These are phyloP conservation scores for Mortierella hygrophila DNA, from an alignment of 192 early-diverging fungal species.

Conservation along the genomic window DNA sequence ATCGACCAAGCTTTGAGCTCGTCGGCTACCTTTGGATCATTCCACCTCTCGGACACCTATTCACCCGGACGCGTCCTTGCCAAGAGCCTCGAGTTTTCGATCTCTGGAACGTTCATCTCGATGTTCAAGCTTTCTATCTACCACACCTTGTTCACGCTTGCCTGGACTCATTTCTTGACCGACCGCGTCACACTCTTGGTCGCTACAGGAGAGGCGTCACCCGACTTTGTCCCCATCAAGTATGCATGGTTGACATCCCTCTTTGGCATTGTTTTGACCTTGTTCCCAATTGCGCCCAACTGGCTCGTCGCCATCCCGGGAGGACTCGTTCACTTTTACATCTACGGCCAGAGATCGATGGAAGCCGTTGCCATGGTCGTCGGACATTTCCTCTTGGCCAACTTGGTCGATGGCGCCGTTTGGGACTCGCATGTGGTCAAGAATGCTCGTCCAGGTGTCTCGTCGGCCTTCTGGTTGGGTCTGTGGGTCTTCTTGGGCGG, in stretches of 20 bases:
- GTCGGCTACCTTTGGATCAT: slow-evolving; percentile 24
- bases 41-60: slow-evolving; percentile 17
- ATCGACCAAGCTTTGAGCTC: slow-evolving; percentile 44
- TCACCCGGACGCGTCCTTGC: slow-evolving; percentile 43
- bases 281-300: slow-evolving; percentile 53
- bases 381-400: slow-evolving; percentile 29
- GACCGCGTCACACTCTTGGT: slow-evolving; percentile 8
- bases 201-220: slow-evolving; percentile 6
- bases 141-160: slow-evolving; percentile 42
- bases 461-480: slow-evolving; percentile 51
- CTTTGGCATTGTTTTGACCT: slow-evolving; percentile 30
- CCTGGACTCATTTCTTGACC: slow-evolving; percentile 32
- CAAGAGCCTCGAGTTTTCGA: slow-evolving; percentile 45
- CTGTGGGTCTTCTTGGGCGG: slow-evolving; percentile 51
- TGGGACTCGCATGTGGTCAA: slow-evolving; percentile 55
- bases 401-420: slow-evolving; percentile 40
- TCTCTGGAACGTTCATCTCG: slow-evolving; percentile 45
- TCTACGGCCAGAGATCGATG: slow-evolving; percentile 37
- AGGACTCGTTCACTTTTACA: slow-evolving; percentile 44
- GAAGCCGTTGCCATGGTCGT: slow-evolving; percentile 48
- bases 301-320: slow-evolving; percentile 48
- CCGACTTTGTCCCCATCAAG: slow-evolving; percentile 39
- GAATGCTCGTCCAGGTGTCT: slow-evolving; percentile 44
- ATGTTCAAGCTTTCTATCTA: slow-evolving; percentile 55
- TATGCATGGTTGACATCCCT: slow-evolving; percentile 52